Evolutionary conservation across 108 stramenopile species (phyloP).

Genomic region (Halocafeteria seosinensis): DNA sequence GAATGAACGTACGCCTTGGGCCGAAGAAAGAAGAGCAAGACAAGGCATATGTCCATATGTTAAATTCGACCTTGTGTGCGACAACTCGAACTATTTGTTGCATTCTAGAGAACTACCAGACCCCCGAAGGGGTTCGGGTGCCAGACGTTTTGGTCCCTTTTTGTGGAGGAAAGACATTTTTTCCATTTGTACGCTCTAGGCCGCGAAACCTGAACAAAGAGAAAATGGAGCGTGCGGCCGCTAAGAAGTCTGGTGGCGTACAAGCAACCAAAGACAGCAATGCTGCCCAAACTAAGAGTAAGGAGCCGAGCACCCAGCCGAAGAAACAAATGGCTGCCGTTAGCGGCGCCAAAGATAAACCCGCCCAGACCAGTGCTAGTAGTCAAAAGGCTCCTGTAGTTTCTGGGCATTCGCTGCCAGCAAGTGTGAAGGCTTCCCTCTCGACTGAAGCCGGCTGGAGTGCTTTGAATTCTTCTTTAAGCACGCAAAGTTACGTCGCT

Average conservation of each 20-base stretch:
- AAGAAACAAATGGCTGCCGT: background rate
- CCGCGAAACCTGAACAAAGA: conserved; percentile 53
- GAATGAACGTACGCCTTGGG: conserved; percentile 80
- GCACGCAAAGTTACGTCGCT: background rate
- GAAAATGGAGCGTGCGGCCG: conserved; percentile 10
- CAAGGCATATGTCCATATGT: conserved; percentile 83
- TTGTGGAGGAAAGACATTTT: conserved; percentile 93
- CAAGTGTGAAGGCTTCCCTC: background rate
- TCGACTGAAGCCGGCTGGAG: background rate
- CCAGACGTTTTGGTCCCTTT: conserved; percentile 84
- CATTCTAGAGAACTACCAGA: conserved; percentile 91
- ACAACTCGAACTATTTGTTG: conserved; percentile 93
- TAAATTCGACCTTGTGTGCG: conserved; percentile 90
- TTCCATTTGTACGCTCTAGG: conserved; percentile 82
- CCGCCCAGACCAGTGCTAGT: background rate
- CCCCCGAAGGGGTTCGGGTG: conserved; percentile 67
- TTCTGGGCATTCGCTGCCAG: background rate
- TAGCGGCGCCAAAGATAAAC: background rate
- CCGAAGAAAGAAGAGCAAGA: conserved; percentile 52
- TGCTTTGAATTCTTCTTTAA: background rate
- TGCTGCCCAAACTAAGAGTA: too few species aligned
- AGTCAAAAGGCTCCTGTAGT: background rate
- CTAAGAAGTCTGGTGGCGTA: background rate
- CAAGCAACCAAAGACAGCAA: background rate
- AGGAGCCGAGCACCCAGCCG: background rate